These are phyloP conservation scores for Trichoderma asperellum DNA, from an alignment of 2,329 filamentous ascomycete genomes.

Conservation along the genomic window DNA sequence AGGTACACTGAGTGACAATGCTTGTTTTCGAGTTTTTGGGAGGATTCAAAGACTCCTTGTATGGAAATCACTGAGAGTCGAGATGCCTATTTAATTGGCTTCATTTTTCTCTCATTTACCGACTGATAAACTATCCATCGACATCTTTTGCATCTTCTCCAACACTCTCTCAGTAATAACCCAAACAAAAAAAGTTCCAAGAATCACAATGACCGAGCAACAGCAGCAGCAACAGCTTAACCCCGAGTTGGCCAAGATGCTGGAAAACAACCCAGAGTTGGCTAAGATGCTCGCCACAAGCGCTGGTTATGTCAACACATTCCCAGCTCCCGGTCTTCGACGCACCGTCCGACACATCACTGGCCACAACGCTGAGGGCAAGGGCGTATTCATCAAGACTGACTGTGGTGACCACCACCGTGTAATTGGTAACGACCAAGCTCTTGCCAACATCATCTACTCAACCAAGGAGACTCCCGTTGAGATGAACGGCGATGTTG, in stretches of 20 bases:
- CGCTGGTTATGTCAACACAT: conserved; percentile 22
- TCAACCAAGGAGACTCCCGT: conserved; percentile 36
- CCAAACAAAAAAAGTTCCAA: not conserved
- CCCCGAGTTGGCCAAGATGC: not conserved
- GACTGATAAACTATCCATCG: no score
- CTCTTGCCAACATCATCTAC: conserved; percentile 39
- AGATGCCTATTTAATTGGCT: not conserved
- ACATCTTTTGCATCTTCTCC: not conserved
- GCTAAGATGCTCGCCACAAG: not conserved
- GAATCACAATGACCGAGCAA: conserved; percentile 6
- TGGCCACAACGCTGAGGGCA: conserved; percentile 32
- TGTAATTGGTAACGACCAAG: conserved; percentile 34
- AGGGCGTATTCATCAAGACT: conserved; percentile 35
- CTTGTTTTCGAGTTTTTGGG: not conserved
- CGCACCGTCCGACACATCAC: conserved; percentile 30
- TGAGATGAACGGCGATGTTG: conserved; percentile 33
- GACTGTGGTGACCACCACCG: conserved; percentile 39
- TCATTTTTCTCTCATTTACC: not conserved
- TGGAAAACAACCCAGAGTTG: not conserved
- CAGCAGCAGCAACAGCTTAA: conserved; percentile 12
- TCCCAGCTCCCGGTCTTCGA: conserved; percentile 30
- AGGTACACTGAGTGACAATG: not conserved
- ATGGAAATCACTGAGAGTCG: not conserved
- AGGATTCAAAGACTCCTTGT: not conserved
- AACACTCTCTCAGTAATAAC: not conserved